These are phyloP conservation scores for Chytriomyces confervae DNA, from an alignment of 192 early-diverging fungal genomes.

Conservation along the genomic window DNA sequence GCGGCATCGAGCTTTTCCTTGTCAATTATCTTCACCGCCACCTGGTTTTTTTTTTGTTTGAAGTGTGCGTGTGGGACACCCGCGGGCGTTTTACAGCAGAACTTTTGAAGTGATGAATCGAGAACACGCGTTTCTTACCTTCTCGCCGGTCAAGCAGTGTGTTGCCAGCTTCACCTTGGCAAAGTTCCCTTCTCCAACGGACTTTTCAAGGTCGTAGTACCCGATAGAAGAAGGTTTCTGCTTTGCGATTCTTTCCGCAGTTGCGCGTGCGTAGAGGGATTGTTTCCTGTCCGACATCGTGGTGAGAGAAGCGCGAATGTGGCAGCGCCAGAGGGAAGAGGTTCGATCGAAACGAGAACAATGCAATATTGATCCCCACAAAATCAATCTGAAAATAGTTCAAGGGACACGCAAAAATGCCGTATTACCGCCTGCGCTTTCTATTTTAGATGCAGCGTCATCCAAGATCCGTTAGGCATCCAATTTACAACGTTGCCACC, in stretches of 20 bases:
- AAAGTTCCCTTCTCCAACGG: slow-evolving; percentile 68
- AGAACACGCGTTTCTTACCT: slow-evolving; percentile 41
- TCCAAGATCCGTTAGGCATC: too few relatives aligned
- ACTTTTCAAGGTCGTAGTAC: slow-evolving; percentile 65
- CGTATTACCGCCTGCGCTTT: too few relatives aligned
- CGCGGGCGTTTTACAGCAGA: neutral
- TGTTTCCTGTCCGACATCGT: slow-evolving; percentile 25
- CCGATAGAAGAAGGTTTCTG: slow-evolving; percentile 59
- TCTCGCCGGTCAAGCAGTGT: slow-evolving; percentile 61
- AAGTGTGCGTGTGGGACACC: neutral
- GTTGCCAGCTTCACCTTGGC: slow-evolving; percentile 66
- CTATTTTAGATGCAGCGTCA: too few relatives aligned
- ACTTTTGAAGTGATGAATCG: too few relatives aligned
- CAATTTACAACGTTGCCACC: too few relatives aligned
- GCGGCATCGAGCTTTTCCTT: slow-evolving; percentile 64
- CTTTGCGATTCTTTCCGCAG: slow-evolving; percentile 48
- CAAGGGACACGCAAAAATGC: too few relatives aligned
- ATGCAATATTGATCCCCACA: too few relatives aligned
- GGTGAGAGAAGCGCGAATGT: too few relatives aligned
- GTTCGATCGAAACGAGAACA: too few relatives aligned
- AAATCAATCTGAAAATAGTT: too few relatives aligned
- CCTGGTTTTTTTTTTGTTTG: slow-evolving; percentile 42
- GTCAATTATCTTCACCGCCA: slow-evolving; percentile 69
- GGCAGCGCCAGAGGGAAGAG: too few relatives aligned
- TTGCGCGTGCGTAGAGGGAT: slow-evolving; percentile 48